Percentiles rank a stretch among this genome's conserved stretches.
phyloP scores from a whole-genome alignment of 345 rosid genomes.

The Gossypioides kirkii region DNA sequence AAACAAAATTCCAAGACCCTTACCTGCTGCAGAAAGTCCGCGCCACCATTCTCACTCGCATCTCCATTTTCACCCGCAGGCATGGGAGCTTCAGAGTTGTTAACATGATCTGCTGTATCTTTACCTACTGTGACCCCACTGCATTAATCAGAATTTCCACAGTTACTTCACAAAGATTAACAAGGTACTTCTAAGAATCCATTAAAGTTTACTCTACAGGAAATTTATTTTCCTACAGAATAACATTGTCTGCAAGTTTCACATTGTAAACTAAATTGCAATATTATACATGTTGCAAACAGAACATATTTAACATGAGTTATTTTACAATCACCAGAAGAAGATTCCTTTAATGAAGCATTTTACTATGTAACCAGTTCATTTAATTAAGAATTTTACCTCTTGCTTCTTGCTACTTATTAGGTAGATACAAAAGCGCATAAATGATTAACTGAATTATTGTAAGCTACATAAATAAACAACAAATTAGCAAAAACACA shows the following conservation, averaged over 20 bases:
- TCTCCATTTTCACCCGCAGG: slow-evolving; percentile 36
- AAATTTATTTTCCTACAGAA: neutral
- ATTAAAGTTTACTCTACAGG: neutral
- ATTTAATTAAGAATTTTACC: neutral
- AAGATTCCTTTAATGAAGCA: neutral
- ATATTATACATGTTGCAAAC: neutral
- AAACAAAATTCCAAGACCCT: slow-evolving; percentile 14
- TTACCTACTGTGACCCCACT: slow-evolving; percentile 38
- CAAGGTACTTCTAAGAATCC: neutral
- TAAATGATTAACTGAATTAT: neutral
- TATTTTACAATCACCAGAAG: neutral
- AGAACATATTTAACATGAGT: neutral
- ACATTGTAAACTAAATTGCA: neutral
- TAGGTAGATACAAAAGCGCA: neutral
- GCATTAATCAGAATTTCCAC: slow-evolving; percentile 15
- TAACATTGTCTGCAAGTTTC: neutral
- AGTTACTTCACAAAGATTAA: slow-evolving; percentile 2
- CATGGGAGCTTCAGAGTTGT: slow-evolving; percentile 35
- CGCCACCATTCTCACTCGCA: slow-evolving; percentile 56
- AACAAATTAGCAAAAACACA: neutral
- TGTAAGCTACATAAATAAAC: neutral
- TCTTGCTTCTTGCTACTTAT: neutral
- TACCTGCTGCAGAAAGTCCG: slow-evolving; percentile 45
- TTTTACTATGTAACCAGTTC: neutral
- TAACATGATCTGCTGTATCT: slow-evolving; percentile 33